Evolutionary conservation across 2,329 filamentous ascomycete genomes (phyloP), one percentile per base, ranked within the genome.

Genomic region (Venturia aucupariae): DNA sequence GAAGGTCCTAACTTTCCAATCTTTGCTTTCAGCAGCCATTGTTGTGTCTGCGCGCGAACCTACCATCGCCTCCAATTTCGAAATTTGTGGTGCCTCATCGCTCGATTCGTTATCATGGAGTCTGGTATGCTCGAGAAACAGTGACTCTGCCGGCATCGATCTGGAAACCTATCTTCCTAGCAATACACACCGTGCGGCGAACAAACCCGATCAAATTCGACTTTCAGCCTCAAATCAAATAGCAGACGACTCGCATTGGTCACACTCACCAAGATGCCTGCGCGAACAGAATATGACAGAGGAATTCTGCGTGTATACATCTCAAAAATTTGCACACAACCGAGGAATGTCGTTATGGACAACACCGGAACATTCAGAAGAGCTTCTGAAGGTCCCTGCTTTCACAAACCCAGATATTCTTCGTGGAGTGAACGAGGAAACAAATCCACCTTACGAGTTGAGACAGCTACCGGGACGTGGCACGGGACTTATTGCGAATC

Each of bases 281-380:
- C 35, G 39, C 27, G 27, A 39, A 11, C 35, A 51, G n/a, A 65
- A 66, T 24, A 46, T 27, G 32, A 65, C 55, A 24, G 63, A 65
- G 15, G 19, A 42, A 15, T 66, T 48, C 55, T 66, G 65, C 39
- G 3, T 66, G 8, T 66, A 62, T 44, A 66, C 65, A 5, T 30
- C 32, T 59, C 44, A 51, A 13, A 27, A 42, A 22, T 66, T 66
- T 35, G 65, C 65, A 8, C 35, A 39, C 38, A 42, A 55, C n/a
- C 65, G 65, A n/a, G 65, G 65, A 48, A 57, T 66, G 2, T 66
- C 65, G 17, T 19, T 66, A 22, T 63, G 63, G 30, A 62, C 65
- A 13, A 60, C 39, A 27, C 59, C 64, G 22, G 64, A 54, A 24
- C 30, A 62, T n/a, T 24, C 30, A 35, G 27, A 35, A 7, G n/a